A percentile compares a stretch with the other conserved stretches of the same genome.
These are phyloP conservation scores for Blastocystis hominis DNA, from an alignment of 352 stramenopile species.

Conservation along the genomic window DNA sequence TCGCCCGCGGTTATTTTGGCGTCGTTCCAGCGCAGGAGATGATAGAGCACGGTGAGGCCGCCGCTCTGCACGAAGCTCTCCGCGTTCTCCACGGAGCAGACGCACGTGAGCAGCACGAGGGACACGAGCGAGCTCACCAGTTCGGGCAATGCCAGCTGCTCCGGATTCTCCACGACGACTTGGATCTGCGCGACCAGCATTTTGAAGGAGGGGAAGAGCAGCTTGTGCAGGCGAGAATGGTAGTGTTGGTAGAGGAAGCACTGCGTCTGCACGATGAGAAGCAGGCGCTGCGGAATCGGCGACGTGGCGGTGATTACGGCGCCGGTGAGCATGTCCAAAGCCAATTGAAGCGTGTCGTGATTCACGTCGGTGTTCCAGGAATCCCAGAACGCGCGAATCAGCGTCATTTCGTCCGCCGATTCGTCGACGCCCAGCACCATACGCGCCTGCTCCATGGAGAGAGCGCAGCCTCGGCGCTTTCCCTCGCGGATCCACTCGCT, in stretches of 20 bases:
- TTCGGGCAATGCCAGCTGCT: not conserved
- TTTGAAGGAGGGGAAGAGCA: conserved; percentile 11
- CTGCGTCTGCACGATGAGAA: conserved; percentile 1
- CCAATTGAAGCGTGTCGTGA: not conserved
- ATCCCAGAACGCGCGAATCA: not conserved
- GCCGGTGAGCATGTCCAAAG: not conserved
- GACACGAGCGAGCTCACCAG: not conserved
- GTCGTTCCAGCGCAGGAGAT: not conserved
- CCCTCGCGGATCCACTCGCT: conserved; percentile 39
- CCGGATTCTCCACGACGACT: not conserved
- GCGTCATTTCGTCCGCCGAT: not conserved
- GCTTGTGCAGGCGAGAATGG: not conserved
- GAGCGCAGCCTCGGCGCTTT: not conserved
- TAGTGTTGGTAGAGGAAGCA: not conserved
- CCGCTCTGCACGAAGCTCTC: not conserved
- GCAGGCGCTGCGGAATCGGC: not conserved
- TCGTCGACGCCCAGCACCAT: not conserved
- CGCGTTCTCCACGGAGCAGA: not conserved
- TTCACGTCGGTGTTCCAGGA: not conserved
- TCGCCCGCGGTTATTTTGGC: not conserved
- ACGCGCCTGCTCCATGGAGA: not conserved
- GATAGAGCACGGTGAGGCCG: not conserved
- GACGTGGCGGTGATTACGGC: not conserved
- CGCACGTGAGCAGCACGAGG: not conserved
- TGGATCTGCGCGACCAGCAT: conserved; percentile 24